Percentiles rank a stretch among this genome's conserved stretches.
phyloP scores from a whole-genome alignment of 768 basidiomycete genomes.

The Hirschioporus abietinus region DNA sequence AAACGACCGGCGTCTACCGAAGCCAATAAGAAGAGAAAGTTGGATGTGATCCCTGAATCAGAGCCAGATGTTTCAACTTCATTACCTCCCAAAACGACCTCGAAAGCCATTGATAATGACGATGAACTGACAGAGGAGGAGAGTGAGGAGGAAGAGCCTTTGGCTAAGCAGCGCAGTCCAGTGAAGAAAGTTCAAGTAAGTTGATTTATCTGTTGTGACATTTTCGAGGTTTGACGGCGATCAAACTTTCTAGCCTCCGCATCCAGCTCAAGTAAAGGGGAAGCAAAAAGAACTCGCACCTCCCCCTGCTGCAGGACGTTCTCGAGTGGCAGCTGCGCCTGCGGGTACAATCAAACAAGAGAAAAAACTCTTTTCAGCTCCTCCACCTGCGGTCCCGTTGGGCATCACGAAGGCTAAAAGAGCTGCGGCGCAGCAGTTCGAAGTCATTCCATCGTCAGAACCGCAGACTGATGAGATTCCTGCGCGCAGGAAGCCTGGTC shows the following conservation, averaged over 20 bases:
- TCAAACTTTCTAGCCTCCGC: constrained; percentile 13
- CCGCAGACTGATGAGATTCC: background rate
- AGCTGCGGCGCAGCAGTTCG: background rate
- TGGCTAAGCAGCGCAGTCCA: constrained; percentile 12
- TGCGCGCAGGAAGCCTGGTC: background rate
- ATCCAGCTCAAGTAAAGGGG: constrained; percentile 19
- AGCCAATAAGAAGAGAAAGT: background rate
- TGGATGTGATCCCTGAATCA: background rate
- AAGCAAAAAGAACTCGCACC: constrained; percentile 11
- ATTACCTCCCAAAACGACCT: background rate
- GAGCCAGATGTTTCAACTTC: background rate
- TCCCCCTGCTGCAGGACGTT: constrained; percentile 10
- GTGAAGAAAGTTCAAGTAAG: constrained; percentile 22
- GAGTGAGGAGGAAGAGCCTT: constrained; percentile 18
- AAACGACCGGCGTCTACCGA: background rate
- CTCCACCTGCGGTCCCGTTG: background rate
- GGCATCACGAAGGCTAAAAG: background rate
- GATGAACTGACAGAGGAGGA: constrained; percentile 14
- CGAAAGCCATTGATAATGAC: background rate
- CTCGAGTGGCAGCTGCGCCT: constrained; percentile 19
- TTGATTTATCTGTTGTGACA: constrained; percentile 43
- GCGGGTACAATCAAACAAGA: constrained; percentile 23
- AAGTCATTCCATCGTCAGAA: background rate
- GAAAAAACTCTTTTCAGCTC: background rate
- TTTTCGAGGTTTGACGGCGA: constrained; percentile 25